Conservation (phyloP, 164 flowering plant genomes). For the Nelumbo lutea region DNA sequence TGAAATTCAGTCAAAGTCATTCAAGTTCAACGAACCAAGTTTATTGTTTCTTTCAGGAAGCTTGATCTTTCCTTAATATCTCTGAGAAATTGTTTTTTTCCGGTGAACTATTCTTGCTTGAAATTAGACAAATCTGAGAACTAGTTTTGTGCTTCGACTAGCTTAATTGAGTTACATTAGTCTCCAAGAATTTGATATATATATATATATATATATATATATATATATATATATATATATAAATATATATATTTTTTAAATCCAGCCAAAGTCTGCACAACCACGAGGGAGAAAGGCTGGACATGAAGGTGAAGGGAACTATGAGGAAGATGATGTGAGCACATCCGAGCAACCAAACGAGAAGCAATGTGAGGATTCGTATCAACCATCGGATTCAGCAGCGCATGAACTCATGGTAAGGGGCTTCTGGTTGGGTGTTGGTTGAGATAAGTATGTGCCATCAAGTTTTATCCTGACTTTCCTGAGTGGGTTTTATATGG, state of each 20-base stretch:
- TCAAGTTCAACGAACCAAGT: no score
- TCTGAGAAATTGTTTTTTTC: no score
- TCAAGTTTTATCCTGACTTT: neutral
- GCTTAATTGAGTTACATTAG: neutral
- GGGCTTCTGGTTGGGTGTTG: neutral
- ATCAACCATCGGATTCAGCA: constrained; percentile 31
- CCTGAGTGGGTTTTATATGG: neutral
- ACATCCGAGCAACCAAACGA: constrained; percentile 53
- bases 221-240: no score
- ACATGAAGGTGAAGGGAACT: constrained; percentile 47
- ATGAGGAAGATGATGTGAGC: constrained; percentile 56
- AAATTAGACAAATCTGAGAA: neutral
- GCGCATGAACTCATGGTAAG: constrained; percentile 47
- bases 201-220: neutral
- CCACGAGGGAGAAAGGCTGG: constrained; percentile 47
- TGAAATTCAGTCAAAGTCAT: no score
- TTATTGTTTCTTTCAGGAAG: no score
- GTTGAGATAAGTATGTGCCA: no score
- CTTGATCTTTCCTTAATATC: no score
- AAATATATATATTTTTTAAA: neutral
- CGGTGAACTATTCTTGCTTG: no score
- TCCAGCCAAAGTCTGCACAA: constrained; percentile 52
- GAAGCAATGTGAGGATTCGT: constrained; percentile 43
- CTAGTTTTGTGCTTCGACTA: neutral
- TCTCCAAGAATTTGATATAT: no score